These are phyloP conservation scores for Eucalyptus pumila DNA, from an alignment of 345 rosid genomes.

Conservation along the genomic window DNA sequence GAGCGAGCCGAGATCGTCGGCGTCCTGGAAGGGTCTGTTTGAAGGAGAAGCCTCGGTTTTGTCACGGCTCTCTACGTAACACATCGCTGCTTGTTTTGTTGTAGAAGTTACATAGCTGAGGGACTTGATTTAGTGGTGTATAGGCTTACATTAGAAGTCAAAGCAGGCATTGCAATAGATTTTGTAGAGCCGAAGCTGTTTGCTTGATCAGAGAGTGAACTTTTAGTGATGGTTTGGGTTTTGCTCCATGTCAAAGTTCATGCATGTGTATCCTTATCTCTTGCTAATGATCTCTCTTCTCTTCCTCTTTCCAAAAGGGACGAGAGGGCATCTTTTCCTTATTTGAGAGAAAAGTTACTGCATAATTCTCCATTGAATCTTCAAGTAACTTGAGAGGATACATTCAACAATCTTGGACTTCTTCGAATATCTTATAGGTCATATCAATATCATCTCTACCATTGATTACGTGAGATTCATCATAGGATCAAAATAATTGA, in stretches of 20 bases:
- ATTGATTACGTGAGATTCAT: neutral
- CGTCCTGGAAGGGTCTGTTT: conserved; percentile 28
- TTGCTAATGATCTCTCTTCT: neutral
- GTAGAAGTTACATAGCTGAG: neutral
- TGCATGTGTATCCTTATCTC: neutral
- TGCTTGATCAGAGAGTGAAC: neutral
- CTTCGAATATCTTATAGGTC: neutral
- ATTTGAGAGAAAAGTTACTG: neutral
- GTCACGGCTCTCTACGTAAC: neutral
- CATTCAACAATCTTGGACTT: too few species aligned
- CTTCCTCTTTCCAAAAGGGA: neutral
- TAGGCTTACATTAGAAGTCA: neutral
- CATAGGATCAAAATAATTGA: neutral
- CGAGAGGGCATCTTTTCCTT: too few species aligned
- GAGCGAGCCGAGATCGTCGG: conserved; percentile 26
- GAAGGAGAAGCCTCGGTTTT: neutral
- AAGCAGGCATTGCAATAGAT: neutral
- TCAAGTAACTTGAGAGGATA: too few species aligned
- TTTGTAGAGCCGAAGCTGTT: neutral
- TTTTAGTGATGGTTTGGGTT: neutral
- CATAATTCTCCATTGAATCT: neutral
- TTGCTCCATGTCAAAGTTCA: neutral
- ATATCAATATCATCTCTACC: neutral
- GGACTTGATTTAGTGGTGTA: neutral
- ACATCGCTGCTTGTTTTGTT: neutral